Evolutionary conservation across 345 rosid genomes (phyloP).

Genomic region (Odontarrhena argentea): DNA sequence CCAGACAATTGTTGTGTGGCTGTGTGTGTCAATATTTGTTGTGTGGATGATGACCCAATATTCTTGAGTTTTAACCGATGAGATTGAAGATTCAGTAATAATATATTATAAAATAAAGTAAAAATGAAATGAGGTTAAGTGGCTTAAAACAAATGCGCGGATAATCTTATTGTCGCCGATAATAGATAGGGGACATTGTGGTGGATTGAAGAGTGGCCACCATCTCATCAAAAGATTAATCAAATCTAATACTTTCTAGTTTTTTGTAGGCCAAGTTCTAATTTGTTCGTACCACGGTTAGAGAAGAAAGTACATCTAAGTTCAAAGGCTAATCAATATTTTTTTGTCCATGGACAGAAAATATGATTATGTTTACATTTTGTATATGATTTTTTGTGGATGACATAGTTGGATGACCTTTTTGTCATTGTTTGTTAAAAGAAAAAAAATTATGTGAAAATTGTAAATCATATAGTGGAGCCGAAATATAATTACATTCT

Average conservation of each 20-base stretch:
- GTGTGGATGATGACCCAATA: constrained; percentile 10
- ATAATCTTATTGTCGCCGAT: constrained; percentile 30
- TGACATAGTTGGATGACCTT: too few species aligned
- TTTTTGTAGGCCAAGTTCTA: background rate
- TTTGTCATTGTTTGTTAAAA: background rate
- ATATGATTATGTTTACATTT: background rate
- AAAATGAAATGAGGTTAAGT: constrained; percentile 32
- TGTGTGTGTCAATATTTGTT: constrained; percentile 24
- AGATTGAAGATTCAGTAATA: background rate
- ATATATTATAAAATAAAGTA: constrained; percentile 12
- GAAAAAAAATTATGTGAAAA: background rate
- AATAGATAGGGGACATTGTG: constrained; percentile 31
- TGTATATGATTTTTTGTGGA: background rate
- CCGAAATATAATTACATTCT: background rate
- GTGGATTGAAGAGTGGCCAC: constrained; percentile 43
- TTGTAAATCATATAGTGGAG: background rate
- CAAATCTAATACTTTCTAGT: constrained; percentile 1
- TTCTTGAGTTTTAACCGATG: background rate
- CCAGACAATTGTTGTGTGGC: background rate
- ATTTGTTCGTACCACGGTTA: constrained; percentile 23
- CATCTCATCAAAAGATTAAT: constrained; percentile 32
- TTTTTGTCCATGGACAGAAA: background rate
- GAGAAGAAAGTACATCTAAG: constrained; percentile 24
- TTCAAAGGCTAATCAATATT: background rate
- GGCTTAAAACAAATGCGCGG: constrained; percentile 33